Evolutionary conservation across 352 stramenopile genomes (phyloP).

Genomic region (Phytophthora ohioensis): DNA sequence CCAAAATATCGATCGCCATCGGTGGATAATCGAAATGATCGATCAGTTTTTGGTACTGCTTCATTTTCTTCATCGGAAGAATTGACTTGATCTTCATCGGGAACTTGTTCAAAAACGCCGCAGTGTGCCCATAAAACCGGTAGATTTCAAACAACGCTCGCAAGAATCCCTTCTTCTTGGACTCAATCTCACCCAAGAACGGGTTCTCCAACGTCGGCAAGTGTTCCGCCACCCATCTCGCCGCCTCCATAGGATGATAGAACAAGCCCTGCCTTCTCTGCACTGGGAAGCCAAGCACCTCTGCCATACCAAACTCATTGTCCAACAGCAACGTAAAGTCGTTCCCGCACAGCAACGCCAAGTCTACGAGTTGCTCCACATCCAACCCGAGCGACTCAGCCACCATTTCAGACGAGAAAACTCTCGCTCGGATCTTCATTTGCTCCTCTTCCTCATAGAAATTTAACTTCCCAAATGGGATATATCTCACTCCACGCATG

Average conservation of each 20-base stretch:
- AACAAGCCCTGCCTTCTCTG: conserved; percentile 57
- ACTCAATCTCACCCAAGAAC: conserved; percentile 53
- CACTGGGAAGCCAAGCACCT: conserved; percentile 62
- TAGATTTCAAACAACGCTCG: conserved; percentile 78
- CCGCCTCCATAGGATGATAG: conserved; percentile 46
- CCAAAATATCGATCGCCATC: conserved; percentile 75
- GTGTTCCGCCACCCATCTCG: conserved; percentile 64
- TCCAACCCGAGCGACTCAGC: conserved; percentile 65
- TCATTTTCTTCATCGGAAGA: conserved; percentile 54
- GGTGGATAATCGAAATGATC: conserved; percentile 64
- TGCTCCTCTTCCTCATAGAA: conserved; percentile 34
- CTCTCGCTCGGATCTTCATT: conserved; percentile 56
- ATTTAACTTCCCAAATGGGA: conserved; percentile 66
- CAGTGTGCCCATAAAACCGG: conserved; percentile 72
- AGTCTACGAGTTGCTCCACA: conserved; percentile 81
- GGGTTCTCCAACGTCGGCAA: conserved; percentile 70
- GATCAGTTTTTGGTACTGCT: conserved; percentile 66
- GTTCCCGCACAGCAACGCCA: conserved; percentile 89
- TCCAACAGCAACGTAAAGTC: conserved; percentile 86
- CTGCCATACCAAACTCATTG: conserved; percentile 63
- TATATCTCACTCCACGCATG: conserved; percentile 85
- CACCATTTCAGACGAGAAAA: conserved; percentile 79
- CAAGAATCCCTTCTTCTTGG: conserved; percentile 52
- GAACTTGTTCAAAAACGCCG: conserved; percentile 59
- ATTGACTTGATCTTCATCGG: conserved; percentile 44